These are phyloP conservation scores for Piper longum DNA, from an alignment of 164 flowering plant species.

Conservation along the genomic window DNA sequence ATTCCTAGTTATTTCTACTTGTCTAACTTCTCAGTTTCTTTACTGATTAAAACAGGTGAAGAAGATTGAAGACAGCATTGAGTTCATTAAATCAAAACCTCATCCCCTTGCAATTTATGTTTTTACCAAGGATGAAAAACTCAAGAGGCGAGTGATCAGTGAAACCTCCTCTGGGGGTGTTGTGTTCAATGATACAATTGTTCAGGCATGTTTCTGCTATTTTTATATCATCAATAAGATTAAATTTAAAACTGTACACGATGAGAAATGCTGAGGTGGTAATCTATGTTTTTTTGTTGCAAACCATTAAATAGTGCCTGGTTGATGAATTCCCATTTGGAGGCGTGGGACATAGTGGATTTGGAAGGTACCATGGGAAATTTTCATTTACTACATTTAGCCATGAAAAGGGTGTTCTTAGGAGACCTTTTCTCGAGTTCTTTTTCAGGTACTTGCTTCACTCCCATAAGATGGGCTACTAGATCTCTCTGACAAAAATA, in stretches of 20 bases:
- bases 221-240: neutral
- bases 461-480: neutral
- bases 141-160: conserved; percentile 36
- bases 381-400: conserved; percentile 81
- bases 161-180: conserved; percentile 80
- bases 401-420: conserved; percentile 67
- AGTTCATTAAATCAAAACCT: conserved; percentile 59
- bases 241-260: neutral
- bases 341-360: conserved; percentile 83
- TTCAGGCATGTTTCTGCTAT: conserved; percentile 37
- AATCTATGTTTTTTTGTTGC: neutral
- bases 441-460: neutral
- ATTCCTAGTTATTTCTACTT: neutral
- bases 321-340: conserved; percentile 49
- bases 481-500: neutral
- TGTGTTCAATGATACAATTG: conserved; percentile 51
- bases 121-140: conserved; percentile 46
- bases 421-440: conserved; percentile 9
- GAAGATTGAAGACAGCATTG: conserved; percentile 70
- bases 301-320: neutral
- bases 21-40: neutral
- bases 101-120: conserved; percentile 68
- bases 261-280: neutral
- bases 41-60: conserved; percentile 34
- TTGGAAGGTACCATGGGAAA: conserved; percentile 86